These are phyloP conservation scores for Mangifera indica DNA, from an alignment of 345 rosid species.

Conservation along the genomic window DNA sequence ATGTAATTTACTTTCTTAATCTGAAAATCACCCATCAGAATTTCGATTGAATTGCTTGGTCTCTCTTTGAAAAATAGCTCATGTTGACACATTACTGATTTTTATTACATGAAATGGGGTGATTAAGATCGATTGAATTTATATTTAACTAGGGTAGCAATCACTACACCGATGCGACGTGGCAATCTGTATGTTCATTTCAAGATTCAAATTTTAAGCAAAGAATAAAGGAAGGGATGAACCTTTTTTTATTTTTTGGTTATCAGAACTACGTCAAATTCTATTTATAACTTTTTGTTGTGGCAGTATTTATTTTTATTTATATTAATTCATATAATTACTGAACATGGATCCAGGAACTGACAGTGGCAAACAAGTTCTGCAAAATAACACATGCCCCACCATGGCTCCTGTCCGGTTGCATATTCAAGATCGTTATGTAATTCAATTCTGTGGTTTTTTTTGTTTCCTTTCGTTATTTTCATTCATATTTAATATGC, in stretches of 20 bases:
- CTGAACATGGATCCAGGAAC: slow-evolving; percentile 31
- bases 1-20: not conserved
- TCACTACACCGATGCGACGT: not conserved
- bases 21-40: not conserved
- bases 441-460: slow-evolving; percentile 24
- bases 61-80: slow-evolving; percentile 16
- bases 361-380: slow-evolving; percentile 20
- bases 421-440: slow-evolving; percentile 56
- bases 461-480: not conserved
- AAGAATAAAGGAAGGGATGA: not conserved
- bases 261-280: not conserved
- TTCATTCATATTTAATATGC: not conserved
- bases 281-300: not conserved
- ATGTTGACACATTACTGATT: not conserved
- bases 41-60: not conserved
- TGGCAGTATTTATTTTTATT: not conserved
- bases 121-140: slow-evolving; percentile 14
- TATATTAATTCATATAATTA: not conserved
- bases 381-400: slow-evolving; percentile 20
- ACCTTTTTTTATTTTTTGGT: not conserved
- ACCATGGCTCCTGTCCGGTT: slow-evolving; percentile 48
- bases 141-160: not conserved
- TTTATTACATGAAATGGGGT: slow-evolving; percentile 13
- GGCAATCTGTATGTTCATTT: not conserved
- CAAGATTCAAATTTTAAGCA: not conserved